Conservation (phyloP, 176 grass and related monocot genomes). For the Hyparrhenia diplandra region DNA sequence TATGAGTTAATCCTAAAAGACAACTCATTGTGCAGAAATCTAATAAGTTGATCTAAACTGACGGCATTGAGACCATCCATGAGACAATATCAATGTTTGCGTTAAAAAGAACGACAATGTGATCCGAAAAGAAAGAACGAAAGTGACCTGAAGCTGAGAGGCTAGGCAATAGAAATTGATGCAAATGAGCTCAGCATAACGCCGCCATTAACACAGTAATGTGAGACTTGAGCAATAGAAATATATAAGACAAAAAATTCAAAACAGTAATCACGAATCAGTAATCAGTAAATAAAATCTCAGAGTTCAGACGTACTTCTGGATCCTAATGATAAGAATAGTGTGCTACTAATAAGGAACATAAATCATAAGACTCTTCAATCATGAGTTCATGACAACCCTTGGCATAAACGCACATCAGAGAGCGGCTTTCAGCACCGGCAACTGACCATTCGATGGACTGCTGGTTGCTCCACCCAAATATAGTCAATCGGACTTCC, state of each 20-base stretch:
- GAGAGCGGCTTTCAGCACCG: conserved; percentile 35
- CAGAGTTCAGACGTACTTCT: background rate
- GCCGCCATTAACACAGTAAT: background rate
- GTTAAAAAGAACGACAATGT: background rate
- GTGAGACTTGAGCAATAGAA: background rate
- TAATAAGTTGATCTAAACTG: background rate
- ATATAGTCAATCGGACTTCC: conserved; percentile 63
- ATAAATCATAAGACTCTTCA: background rate
- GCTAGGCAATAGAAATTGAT: background rate
- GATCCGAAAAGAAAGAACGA: background rate
- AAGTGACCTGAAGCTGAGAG: background rate
- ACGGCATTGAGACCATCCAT: background rate
- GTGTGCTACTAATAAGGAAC: background rate
- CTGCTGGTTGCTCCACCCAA: background rate
- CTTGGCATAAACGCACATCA: conserved; percentile 24
- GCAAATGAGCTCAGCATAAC: background rate
- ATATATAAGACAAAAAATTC: background rate
- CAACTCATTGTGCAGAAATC: background rate
- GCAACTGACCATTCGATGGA: background rate
- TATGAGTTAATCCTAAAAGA: background rate
- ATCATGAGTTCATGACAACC: background rate
- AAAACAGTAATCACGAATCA: background rate
- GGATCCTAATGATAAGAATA: background rate
- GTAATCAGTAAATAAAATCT: background rate
- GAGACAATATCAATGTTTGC: background rate